Percentiles rank a stretch among this genome's conserved stretches.
Conservation (phyloP, 2,329 filamentous ascomycete species). For the Penicillium sp. region DNA sequence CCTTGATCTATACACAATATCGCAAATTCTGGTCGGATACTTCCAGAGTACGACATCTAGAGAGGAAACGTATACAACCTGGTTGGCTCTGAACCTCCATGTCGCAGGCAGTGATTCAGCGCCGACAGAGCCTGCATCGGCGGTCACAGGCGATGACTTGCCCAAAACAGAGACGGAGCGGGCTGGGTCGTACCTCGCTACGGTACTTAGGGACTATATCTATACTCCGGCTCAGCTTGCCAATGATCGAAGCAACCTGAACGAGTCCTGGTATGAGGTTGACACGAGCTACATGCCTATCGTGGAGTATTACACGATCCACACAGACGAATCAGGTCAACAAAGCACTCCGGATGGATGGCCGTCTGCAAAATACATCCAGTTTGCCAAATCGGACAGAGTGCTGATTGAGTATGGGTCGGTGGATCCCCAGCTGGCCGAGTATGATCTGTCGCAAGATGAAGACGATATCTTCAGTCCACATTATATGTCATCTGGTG, state of each 20-base stretch:
- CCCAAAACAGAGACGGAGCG: constrained; percentile 44
- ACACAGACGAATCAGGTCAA: constrained; percentile 35
- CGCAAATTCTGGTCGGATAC: constrained; percentile 54
- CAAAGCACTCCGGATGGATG: constrained; percentile 60
- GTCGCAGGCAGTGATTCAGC: constrained; percentile 48
- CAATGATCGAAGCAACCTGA: constrained; percentile 57
- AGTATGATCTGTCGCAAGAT: constrained; percentile 58
- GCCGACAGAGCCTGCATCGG: constrained; percentile 44
- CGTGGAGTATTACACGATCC: constrained; percentile 53
- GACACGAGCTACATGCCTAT: constrained; percentile 46
- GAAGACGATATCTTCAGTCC: constrained; percentile 52
- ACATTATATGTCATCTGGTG: constrained; percentile 44
- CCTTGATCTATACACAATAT: constrained; percentile 53
- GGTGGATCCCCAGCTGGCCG: constrained; percentile 57
- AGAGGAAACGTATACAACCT: constrained; percentile 54
- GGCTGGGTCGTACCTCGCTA: constrained; percentile 50
- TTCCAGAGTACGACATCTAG: constrained; percentile 52
- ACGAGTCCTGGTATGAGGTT: constrained; percentile 58
- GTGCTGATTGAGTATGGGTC: constrained; percentile 57
- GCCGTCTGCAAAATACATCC: constrained; percentile 62
- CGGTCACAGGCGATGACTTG: constrained; percentile 43
- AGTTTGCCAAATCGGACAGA: constrained; percentile 55
- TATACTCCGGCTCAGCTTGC: constrained; percentile 56
- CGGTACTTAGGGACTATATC: constrained; percentile 51
- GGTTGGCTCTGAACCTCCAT: constrained; percentile 61